Percentiles rank a stretch among this genome's conserved stretches.
Evolutionary conservation across 352 stramenopile species (phyloP).

Genomic region (Globisporangium recalcitrans): DNA sequence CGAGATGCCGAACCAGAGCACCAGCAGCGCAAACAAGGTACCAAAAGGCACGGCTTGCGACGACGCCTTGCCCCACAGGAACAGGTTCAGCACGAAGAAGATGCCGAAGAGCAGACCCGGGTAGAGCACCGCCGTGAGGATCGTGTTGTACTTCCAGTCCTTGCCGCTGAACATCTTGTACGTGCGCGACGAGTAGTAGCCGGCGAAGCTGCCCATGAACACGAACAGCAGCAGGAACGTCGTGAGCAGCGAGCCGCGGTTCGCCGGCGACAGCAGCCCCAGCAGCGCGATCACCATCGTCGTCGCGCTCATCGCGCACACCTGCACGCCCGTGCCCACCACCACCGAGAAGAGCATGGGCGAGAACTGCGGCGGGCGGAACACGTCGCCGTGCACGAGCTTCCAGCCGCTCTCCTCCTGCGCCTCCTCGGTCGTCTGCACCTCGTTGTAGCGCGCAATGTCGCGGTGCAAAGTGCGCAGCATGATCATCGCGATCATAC

Average conservation of each 20-base stretch:
- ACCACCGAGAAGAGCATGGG: constrained; percentile 94
- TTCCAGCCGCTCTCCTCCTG: constrained; percentile 97
- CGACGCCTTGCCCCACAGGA: constrained; percentile 87
- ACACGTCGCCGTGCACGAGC: constrained; percentile 97
- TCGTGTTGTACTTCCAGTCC: constrained; percentile 96
- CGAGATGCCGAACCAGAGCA: constrained; percentile 97
- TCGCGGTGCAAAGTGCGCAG: constrained; percentile 98
- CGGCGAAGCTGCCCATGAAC: constrained; percentile 95
- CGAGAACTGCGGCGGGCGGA: constrained; percentile 92
- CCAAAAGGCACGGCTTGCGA: constrained; percentile 92
- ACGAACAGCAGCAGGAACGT: constrained; percentile 97
- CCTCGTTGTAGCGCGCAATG: constrained; percentile 96
- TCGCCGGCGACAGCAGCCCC: constrained; percentile 94
- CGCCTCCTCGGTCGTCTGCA: constrained; percentile 91
- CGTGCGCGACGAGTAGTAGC: constrained; percentile 94
- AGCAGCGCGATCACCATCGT: constrained; percentile 95
- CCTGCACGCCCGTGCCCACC: constrained; percentile 95
- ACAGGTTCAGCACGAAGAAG: constrained; percentile 96
- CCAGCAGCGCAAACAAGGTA: constrained; percentile 95
- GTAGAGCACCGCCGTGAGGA: constrained; percentile 94
- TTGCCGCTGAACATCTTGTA: constrained; percentile 99
- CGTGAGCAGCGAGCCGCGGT: constrained; percentile 95
- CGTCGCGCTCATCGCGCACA: constrained; percentile 92
- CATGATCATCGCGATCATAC: constrained; percentile 99
- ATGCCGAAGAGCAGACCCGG: constrained; percentile 91